These are phyloP conservation scores for Monosporascus sp. DNA, from an alignment of 2,329 filamentous ascomycete genomes.

Conservation along the genomic window DNA sequence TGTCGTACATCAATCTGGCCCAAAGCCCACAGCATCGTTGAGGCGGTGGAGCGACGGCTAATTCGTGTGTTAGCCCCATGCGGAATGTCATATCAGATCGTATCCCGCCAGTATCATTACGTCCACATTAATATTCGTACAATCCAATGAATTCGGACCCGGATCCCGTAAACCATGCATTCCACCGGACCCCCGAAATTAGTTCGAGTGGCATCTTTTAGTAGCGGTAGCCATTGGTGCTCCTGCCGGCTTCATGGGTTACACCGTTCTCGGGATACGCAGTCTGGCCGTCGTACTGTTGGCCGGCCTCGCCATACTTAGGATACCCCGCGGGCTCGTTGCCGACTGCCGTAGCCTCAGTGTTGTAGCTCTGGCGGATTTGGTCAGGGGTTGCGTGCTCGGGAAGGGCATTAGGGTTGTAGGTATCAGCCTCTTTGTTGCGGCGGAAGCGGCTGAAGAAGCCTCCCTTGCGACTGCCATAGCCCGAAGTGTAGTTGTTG, in stretches of 20 bases:
- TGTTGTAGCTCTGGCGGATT: conserved; percentile 31
- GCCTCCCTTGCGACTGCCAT: conserved; percentile 21
- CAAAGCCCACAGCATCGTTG: too few relatives aligned
- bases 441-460: conserved; percentile 29
- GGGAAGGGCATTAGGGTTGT: conserved; percentile 30
- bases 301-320: conserved; percentile 26
- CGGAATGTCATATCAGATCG: conserved; percentile 11
- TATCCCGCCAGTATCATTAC: conserved; percentile 2
- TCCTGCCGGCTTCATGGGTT: conserved; percentile 7
- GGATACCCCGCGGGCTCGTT: conserved; percentile 16
- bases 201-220: conserved; percentile 5
- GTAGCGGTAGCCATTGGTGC: conserved; percentile 15
- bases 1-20: too few relatives aligned
- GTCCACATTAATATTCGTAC: conserved; percentile 1
- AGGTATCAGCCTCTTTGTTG: conserved; percentile 9
- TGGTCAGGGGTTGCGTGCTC: conserved; percentile 29
- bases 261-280: conserved; percentile 24
- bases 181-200: not conserved
- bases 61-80: conserved; percentile 10
- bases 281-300: conserved; percentile 23
- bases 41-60: conserved; percentile 9
- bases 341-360: conserved; percentile 29
- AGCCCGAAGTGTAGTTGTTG: conserved; percentile 36
- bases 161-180: too few relatives aligned
- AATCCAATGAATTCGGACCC: not conserved